Base-by-base conservation (phyloP, 2,329 filamentous ascomycete species). In the Trichoderma lentiforme region DNA sequence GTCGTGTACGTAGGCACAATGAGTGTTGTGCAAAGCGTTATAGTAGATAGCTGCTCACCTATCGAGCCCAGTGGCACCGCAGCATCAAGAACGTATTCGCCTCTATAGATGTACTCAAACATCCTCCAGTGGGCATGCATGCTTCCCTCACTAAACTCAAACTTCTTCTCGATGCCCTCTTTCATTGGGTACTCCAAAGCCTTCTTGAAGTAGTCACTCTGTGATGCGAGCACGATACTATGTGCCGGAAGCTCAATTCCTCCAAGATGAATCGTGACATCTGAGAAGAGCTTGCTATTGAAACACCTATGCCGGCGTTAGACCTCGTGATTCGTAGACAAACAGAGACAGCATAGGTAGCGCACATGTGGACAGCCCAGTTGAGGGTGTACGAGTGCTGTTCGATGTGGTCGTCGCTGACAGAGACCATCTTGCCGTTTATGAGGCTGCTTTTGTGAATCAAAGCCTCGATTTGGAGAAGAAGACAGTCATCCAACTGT, bases 81-180 rank as follows among this genome's bases (percentile, higher is more conserved):
- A 32, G 32, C 8, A 21, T 47, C 26, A 11, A 34, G n/a, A 15
- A 2, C 26, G 18, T 47, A 60, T 9, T 61, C 6, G 51, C 36
- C 58, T 61, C 34, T n/a, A n/a, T 74, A 74, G 4, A 73, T 72
- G 60, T 72, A 74, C 53, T 66, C 18, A 24, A 74, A 67, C 9
- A 58, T 30, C 15, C 72, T 67, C 71, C 71, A 74, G 56, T 74
- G 51, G 4, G 71, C 73, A 18, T 73, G 71, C 69, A 73, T 67
- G 57, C 68, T 71, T 15, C 64, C 72, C 3, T 70, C 51, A 4
- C 14, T 43, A 28, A 39, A 73, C 11, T 60, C 15, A 8, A 73
- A 71, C 43, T 65, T 47, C 39, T 18, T 72, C 18, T 36, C 70
- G 4, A 36, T 30, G 15, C 43, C 28, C 12, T 72, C 67, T 18